Evolutionary conservation across 352 stramenopile genomes (phyloP), one percentile per base, ranked within the genome.

Genomic region (Thraustochytrium striatum): DNA sequence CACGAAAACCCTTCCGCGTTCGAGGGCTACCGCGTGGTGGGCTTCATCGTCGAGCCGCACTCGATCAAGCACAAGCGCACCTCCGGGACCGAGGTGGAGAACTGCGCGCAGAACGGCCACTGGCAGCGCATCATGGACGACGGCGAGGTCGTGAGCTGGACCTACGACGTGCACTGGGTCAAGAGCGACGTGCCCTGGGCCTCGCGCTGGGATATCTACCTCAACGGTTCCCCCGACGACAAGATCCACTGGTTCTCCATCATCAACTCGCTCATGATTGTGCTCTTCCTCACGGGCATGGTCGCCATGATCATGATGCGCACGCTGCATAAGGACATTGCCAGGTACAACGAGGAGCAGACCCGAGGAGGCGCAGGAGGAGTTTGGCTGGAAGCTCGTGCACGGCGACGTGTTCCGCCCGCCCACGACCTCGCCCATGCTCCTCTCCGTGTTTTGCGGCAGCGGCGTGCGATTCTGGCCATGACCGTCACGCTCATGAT

Each of bases 171-270:
- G 57, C 87, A 97, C 50, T 99, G 96, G 97, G 86, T 91, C 61
- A 88, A 97, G 84, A 97, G 93, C 72, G 87, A 97, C 32, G 92
- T 94, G 68, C 90, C 93, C 81, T 99, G 97, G 97, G 94, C 95
- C 47, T 97, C 92, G 36, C 93, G 97, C 44, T 99, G 96, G 96
- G 97, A 99, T 87, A 92, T 99, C 32, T 99, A 99, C 89, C 93
- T 99, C 62, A 89, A 94, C 78, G 89, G 87, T 32, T 88, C 91
- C 33, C 91, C 87, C 38, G 89, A 92, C 33, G 92, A 92, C 28
- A 92, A 98, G 82, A 95, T 99, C 70, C 97, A 99, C 87, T 99
- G 96, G 96, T 99, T 99, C 87, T 97, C 91, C 47, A 98, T 99
- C 83, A 95, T 99, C 82, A 99, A 99, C 80, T 97, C 93, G 28